Percentiles rank a stretch among this genome's conserved stretches.
Evolutionary conservation across 192 early-diverging fungal genomes (phyloP).

Genomic region (Coemansia sp.): DNA sequence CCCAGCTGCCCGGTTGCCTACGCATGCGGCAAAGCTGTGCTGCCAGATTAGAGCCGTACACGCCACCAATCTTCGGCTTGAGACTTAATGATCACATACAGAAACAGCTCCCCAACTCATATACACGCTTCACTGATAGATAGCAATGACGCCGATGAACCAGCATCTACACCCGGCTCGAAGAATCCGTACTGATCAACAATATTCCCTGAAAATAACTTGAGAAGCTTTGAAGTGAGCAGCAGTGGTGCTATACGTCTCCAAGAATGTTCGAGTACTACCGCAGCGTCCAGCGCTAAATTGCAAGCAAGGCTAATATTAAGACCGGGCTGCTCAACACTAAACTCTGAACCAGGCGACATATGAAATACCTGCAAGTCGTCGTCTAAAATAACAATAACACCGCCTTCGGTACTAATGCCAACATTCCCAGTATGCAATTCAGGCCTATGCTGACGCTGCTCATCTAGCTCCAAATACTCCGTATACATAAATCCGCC

Average conservation of each 20-base stretch:
- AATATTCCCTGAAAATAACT: constrained; percentile 12
- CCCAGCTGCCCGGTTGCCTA: neutral
- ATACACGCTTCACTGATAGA: neutral
- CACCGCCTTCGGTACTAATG: no score
- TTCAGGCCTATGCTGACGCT: no score
- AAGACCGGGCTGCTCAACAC: no score
- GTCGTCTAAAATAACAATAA: no score
- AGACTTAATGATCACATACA: neutral
- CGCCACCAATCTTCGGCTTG: no score
- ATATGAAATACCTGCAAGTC: no score
- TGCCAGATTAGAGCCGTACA: neutral
- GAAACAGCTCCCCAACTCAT: neutral
- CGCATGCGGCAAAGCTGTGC: neutral
- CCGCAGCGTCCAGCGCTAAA: no score
- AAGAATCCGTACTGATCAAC: neutral
- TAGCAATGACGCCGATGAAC: neutral
- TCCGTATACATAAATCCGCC: no score
- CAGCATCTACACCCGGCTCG: neutral
- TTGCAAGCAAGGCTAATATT: no score
- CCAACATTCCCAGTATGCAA: no score
- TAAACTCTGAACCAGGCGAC: no score
- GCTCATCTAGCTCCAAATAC: no score
- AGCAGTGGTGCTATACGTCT: constrained; percentile 19
- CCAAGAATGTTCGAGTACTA: neutral
- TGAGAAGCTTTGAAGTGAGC: constrained; percentile 10